Conservation (phyloP, 23 red algal genomes). For the Gracilaria domingensis region DNA sequence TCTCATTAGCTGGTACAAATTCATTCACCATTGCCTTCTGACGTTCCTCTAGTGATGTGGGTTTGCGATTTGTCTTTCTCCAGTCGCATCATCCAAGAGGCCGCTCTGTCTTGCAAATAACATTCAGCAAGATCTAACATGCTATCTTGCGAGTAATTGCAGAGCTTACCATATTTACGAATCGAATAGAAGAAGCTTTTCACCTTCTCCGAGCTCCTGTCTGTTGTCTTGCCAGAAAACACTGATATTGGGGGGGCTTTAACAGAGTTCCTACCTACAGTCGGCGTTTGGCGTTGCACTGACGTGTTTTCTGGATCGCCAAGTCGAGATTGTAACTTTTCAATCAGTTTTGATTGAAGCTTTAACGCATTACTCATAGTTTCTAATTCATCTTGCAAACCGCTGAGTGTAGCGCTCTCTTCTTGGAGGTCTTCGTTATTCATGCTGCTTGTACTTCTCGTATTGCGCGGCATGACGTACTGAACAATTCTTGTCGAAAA, state of each 20-base stretch:
- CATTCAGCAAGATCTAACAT: slow-evolving; percentile 26
- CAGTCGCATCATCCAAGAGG: slow-evolving; percentile 54
- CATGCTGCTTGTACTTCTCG: background rate
- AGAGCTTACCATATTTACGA: slow-evolving; percentile 38
- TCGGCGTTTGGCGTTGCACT: background rate
- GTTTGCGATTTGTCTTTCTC: slow-evolving; percentile 34
- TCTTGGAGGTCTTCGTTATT: too few species aligned
- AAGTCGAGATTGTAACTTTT: background rate
- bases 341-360: background rate
- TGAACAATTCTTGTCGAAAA: slow-evolving; percentile 32
- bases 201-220: slow-evolving; percentile 30
- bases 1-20: slow-evolving; percentile 29
- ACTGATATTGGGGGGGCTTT: slow-evolving; percentile 4
- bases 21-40: slow-evolving; percentile 40
- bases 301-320: background rate
- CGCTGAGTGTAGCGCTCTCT: too few species aligned
- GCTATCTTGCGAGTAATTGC: slow-evolving; percentile 24
- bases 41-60: slow-evolving; percentile 1
- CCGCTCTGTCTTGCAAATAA: slow-evolving; percentile 41
- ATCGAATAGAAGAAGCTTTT: too few species aligned
- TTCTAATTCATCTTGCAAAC: background rate
- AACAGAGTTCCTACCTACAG: background rate
- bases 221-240: background rate
- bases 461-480: background rate
- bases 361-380: background rate